Evolutionary conservation across 108 stramenopile species (phyloP).

Genomic region (Cyclotella distinguenda): DNA sequence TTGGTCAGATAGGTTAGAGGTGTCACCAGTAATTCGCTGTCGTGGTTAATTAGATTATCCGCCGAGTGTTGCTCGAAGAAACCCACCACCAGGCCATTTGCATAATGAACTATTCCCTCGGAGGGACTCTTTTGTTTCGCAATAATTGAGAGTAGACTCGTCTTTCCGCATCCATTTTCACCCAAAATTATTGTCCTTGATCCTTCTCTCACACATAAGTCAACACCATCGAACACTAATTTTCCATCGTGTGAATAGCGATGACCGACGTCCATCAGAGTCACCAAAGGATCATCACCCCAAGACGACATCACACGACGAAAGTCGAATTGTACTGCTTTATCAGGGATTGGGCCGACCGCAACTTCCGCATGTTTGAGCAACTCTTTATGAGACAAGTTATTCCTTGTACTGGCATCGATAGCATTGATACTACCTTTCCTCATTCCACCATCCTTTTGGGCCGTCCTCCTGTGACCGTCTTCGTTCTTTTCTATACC

Average conservation of each 20-base stretch:
- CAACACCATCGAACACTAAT: slow-evolving; percentile 73
- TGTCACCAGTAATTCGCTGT: slow-evolving; percentile 24
- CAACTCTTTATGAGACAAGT: slow-evolving; percentile 47
- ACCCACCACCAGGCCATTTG: slow-evolving; percentile 73
- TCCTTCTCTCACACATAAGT: slow-evolving; percentile 70
- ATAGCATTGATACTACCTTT: slow-evolving; percentile 56
- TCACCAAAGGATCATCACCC: slow-evolving; percentile 69
- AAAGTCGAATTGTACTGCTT: slow-evolving; percentile 78
- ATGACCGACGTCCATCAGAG: slow-evolving; percentile 68
- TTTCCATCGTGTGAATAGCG: slow-evolving; percentile 22
- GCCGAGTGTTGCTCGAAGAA: slow-evolving; percentile 85
- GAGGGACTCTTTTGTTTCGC: slow-evolving; percentile 74
- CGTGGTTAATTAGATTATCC: slow-evolving; percentile 64
- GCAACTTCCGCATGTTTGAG: slow-evolving; percentile 46
- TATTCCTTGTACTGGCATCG: slow-evolving; percentile 51
- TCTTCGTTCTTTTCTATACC: slow-evolving; percentile 62
- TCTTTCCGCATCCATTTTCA: slow-evolving; percentile 87
- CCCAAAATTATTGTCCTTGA: slow-evolving; percentile 72
- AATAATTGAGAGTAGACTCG: slow-evolving; percentile 86
- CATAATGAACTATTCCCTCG: slow-evolving; percentile 77
- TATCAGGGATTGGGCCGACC: slow-evolving; percentile 63
- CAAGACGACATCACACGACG: slow-evolving; percentile 49
- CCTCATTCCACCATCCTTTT: slow-evolving; percentile 59
- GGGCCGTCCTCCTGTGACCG: slow-evolving; percentile 59
- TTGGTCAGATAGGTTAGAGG: slow-evolving; percentile 48